Evolutionary conservation across 2,329 filamentous ascomycete species (phyloP).

Genomic region (Penicillium sp.): DNA sequence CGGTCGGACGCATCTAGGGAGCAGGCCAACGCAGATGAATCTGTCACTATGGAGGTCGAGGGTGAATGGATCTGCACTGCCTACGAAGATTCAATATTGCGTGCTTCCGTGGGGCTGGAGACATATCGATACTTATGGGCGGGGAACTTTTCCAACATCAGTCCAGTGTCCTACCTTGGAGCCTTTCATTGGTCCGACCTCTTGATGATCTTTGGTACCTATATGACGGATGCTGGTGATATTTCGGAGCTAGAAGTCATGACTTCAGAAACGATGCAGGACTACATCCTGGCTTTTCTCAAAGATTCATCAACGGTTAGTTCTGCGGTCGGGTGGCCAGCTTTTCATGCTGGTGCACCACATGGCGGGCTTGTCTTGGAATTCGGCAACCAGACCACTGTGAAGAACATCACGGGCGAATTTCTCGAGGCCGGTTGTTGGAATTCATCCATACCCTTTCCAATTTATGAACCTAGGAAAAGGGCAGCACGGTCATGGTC

Average conservation of each 20-base stretch:
- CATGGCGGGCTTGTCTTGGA: conserved; percentile 5
- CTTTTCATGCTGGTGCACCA: conserved; percentile 23
- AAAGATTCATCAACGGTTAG: conserved; percentile 11
- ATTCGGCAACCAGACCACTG: conserved; percentile 4
- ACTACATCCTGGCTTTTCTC: conserved; percentile 25
- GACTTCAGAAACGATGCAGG: conserved; percentile 24
- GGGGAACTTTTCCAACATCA: conserved; percentile 44
- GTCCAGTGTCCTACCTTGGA: conserved; percentile 41
- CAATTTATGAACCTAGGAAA: neutral
- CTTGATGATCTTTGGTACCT: conserved; percentile 23
- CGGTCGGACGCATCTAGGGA: conserved; percentile 15
- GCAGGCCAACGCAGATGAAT: conserved; percentile 13
- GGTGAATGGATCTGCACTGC: conserved; percentile 15
- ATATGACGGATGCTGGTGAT: conserved; percentile 11
- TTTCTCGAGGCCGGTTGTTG: conserved; percentile 7
- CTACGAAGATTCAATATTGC: conserved; percentile 7
- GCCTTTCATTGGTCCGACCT: conserved; percentile 41
- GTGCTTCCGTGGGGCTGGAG: conserved; percentile 7
- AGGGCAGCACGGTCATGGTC: too few relatives aligned
- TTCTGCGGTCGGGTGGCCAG: conserved; percentile 10
- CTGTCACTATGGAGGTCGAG: conserved; percentile 4
- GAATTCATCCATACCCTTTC: conserved; percentile 1
- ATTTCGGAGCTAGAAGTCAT: conserved; percentile 15
- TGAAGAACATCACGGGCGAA: conserved; percentile 5
- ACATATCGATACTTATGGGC: conserved; percentile 45